A percentile compares a stretch with the other conserved stretches of the same genome.
Conservation (phyloP, 192 early-diverging fungal species). For the Cladochytrium replicatum region DNA sequence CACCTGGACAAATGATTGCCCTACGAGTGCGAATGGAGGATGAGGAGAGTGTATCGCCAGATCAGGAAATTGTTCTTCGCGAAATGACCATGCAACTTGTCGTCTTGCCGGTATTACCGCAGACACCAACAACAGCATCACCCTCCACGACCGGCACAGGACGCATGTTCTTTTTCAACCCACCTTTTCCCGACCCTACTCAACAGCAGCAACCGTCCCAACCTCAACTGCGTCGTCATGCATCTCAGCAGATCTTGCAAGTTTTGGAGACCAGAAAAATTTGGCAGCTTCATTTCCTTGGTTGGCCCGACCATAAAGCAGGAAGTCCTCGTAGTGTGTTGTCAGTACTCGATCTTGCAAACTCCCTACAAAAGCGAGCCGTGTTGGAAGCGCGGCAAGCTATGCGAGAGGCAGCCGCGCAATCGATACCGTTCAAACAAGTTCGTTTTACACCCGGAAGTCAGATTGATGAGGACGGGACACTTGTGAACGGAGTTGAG, state of each 20-base stretch:
- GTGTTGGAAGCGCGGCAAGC: conserved; percentile 5
- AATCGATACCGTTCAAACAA: background rate
- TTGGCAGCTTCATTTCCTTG: conserved; percentile 66
- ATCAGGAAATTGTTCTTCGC: too few relatives aligned
- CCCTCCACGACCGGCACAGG: too few relatives aligned
- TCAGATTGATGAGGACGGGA: too few relatives aligned
- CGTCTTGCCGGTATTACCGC: too few relatives aligned
- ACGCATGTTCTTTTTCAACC: background rate
- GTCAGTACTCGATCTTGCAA: conserved; percentile 31
- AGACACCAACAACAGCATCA: too few relatives aligned
- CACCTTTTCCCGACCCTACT: background rate
- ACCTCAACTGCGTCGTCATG: background rate
- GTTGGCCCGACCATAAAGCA: conserved; percentile 76
- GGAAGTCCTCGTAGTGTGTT: conserved; percentile 23
- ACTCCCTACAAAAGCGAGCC: conserved; percentile 15
- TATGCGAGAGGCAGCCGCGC: conserved; percentile 1
- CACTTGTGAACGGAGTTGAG: background rate
- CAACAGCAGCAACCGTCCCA: background rate
- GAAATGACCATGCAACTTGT: too few relatives aligned
- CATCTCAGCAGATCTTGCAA: background rate
- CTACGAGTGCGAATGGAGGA: too few relatives aligned
- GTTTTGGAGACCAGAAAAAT: conserved; percentile 26
- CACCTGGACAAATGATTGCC: too few relatives aligned
- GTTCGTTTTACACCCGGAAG: too few relatives aligned
- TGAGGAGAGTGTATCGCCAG: too few relatives aligned